Conservation (phyloP, 768 basidiomycete genomes). For the Lactarius sanguifluus region DNA sequence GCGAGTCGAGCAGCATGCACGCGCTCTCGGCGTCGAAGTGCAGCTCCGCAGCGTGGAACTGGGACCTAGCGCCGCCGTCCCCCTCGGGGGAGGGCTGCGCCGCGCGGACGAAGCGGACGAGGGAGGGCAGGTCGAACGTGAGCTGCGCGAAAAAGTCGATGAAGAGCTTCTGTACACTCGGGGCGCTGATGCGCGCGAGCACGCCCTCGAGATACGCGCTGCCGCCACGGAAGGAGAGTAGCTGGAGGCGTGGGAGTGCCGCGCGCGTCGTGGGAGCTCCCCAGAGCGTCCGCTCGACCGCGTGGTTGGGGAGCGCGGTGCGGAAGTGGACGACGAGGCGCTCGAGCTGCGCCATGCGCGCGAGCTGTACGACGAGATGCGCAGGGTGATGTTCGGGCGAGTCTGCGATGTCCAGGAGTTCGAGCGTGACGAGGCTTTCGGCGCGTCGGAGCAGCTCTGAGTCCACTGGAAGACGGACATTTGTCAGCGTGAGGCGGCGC, state of each 20-base stretch:
- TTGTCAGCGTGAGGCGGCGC: neutral
- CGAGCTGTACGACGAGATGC: conserved; percentile 2
- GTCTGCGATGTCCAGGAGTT: neutral
- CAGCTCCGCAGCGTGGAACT: neutral
- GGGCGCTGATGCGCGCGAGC: neutral
- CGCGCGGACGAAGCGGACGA: neutral
- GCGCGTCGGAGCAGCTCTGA: neutral
- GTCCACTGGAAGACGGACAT: neutral
- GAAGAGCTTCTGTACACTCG: neutral
- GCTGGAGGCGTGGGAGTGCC: neutral
- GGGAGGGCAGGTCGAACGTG: conserved; percentile 1
- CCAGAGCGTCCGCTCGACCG: neutral
- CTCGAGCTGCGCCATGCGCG: conserved; percentile 11
- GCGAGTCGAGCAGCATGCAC: conserved; percentile 4
- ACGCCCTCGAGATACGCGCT: conserved; percentile 8
- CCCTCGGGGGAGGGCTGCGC: neutral
- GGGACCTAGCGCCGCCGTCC: neutral
- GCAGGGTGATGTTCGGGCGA: neutral
- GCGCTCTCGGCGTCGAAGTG: conserved; percentile 2
- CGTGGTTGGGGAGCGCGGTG: neutral
- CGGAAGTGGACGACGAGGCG: conserved; percentile 10
- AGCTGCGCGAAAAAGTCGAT: conserved; percentile 15
- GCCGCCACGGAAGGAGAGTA: conserved; percentile 8
- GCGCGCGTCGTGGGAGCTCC: neutral
- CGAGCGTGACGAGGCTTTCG: neutral